Evolutionary conservation across 2,329 filamentous ascomycete genomes (phyloP).

Genomic region (Diaporthe sp.): DNA sequence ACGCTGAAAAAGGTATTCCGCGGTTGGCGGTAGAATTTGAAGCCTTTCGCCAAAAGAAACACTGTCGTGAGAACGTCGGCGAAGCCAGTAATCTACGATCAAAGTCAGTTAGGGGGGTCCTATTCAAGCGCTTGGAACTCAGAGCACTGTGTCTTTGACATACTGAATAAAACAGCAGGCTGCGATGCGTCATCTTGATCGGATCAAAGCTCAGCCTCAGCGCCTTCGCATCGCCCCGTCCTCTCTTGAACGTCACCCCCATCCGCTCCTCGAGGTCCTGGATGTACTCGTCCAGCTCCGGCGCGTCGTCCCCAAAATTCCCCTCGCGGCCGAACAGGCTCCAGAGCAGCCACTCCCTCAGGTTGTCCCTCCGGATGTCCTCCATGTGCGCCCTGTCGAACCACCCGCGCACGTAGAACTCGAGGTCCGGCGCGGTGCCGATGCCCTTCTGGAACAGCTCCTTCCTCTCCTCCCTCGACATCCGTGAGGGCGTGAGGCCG

Average conservation of each 20-base stretch:
- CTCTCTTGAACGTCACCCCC: conserved; percentile 24
- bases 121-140: no score
- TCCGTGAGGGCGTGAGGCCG: conserved; percentile 11
- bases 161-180: conserved; percentile 25
- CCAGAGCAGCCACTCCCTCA: conserved; percentile 43
- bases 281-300: conserved; percentile 40
- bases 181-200: conserved; percentile 39
- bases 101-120: background rate
- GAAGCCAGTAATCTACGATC: conserved; percentile 1
- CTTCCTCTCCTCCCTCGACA: conserved; percentile 37
- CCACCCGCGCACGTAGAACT: conserved; percentile 40
- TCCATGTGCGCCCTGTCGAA: conserved; percentile 39
- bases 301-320: conserved; percentile 16
- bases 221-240: conserved; percentile 39
- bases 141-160: conserved; percentile 30
- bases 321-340: conserved; percentile 38
- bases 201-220: conserved; percentile 41
- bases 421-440: conserved; percentile 36
- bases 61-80: conserved; percentile 30
- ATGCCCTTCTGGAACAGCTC: conserved; percentile 33
- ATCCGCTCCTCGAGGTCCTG: conserved; percentile 27
- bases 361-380: conserved; percentile 41
- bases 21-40: conserved; percentile 41
- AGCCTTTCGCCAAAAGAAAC: conserved; percentile 35
- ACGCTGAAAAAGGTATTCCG: conserved; percentile 40